These are phyloP conservation scores for Capsicum baccatum DNA, from an alignment of 257 asterid species.

Conservation along the genomic window DNA sequence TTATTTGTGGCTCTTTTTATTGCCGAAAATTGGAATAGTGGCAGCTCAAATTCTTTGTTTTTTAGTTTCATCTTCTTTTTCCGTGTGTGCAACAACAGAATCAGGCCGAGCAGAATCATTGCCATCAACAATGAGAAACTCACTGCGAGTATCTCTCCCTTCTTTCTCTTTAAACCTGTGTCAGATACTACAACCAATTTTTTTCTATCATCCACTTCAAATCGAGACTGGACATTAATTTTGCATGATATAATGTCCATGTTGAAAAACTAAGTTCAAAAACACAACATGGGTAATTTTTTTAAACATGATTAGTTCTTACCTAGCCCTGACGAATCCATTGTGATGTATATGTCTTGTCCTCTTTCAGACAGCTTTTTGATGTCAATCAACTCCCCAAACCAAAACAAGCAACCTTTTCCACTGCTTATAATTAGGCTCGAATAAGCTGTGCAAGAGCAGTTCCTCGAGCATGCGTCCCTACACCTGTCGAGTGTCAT, in stretches of 20 bases:
- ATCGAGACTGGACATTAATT: background rate
- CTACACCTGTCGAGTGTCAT: conserved; percentile 35
- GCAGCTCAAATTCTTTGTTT: too few species aligned
- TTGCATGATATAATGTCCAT: too few species aligned
- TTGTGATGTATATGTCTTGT: conserved; percentile 37
- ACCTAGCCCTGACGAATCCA: conserved; percentile 35
- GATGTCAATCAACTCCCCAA: conserved; percentile 31
- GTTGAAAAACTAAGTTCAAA: too few species aligned
- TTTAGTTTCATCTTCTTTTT: too few species aligned
- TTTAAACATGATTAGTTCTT: too few species aligned
- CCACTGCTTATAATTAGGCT: conserved; percentile 28
- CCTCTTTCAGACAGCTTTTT: conserved; percentile 28
- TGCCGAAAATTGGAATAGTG: conserved; percentile 32
- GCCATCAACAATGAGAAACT: too few species aligned
- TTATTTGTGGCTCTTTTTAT: conserved; percentile 34
- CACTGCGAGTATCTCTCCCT: too few species aligned
- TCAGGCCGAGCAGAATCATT: too few species aligned
- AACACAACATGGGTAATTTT: too few species aligned
- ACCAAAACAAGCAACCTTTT: conserved; percentile 41
- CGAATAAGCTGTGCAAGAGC: conserved; percentile 44
- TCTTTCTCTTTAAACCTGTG: too few species aligned
- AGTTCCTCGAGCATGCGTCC: conserved; percentile 35
- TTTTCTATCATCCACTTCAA: background rate
- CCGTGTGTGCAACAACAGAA: too few species aligned
- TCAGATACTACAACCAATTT: too few species aligned